Evolutionary conservation across 2,329 filamentous ascomycete genomes (phyloP), one percentile per base, ranked within the genome.

Genomic region (Periconia sp.): DNA sequence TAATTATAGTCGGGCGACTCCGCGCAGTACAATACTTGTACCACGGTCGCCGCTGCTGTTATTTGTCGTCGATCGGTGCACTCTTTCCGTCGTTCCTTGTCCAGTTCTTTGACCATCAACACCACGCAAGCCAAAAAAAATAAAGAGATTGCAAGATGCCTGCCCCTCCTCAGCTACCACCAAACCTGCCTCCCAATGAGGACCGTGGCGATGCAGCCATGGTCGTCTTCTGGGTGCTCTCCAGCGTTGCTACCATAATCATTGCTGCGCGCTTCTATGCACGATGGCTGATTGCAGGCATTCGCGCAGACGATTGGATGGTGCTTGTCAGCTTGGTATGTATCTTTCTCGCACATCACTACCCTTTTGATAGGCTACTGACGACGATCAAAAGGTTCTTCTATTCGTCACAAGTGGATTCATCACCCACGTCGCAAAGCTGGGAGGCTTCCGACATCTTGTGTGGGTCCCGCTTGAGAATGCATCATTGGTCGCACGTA

Each of bases 251-350:
- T 8, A 11, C 8, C 11, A 7, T 35, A 4, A 4, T 35, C 13
- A 19, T 35, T 12, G 32, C 17, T 21, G 32, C 17, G 4, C 18
- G 32, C 5, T 35, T 35, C 18, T 35, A 35, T 23, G 32, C 32
- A 12, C 18, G 32, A 22, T 19, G 18, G 15, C 4, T 35, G 12
- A 23, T 35, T 24, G 10, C 18, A 10, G 21, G 8, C 8, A 35
- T 35, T 22, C 18, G 32, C 10, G 15, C 24, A 12, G 32, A 35
- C 19, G 32, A 35, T 7, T 35, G 18, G 32, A 35, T 35, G 32
- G 13, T 35, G 13, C 32, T 35, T n/a, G 5, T 35, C 13, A 35
- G 17, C 13, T n/a, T 22, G 18, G 32, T 23, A 9, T 5, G 29
- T 32, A 5, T n/a, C 29, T 6, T 7, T 6, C 7, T 10, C 12